A percentile compares a stretch with the other conserved stretches of the same genome.
Conservation (phyloP, 768 basidiomycete species). For the Podaxis rugospora region DNA sequence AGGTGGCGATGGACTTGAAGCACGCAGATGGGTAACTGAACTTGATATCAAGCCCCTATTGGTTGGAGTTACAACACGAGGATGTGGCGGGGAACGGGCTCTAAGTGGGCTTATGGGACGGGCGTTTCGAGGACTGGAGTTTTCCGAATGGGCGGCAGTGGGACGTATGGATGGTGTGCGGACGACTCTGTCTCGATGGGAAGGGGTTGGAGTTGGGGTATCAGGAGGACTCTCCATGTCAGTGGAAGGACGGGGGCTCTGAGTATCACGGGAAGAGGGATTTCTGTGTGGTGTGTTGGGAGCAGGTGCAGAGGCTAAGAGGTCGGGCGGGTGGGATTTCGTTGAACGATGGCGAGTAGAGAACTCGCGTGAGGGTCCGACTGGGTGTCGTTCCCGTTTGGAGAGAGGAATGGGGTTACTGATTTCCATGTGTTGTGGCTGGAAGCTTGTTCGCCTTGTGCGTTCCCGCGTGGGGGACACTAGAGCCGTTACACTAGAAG, state of each 20-base stretch:
- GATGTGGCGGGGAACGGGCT: conserved; percentile 35
- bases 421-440: conserved; percentile 18
- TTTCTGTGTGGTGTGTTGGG: conserved; percentile 14
- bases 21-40: conserved; percentile 49
- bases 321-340: conserved; percentile 27
- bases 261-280: neutral
- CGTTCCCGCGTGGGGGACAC: conserved; percentile 45
- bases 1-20: conserved; percentile 27
- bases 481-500: conserved; percentile 38
- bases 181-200: neutral
- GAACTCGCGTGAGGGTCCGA: conserved; percentile 10
- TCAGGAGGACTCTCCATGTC: conserved; percentile 7
- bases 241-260: neutral
- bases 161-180: neutral
- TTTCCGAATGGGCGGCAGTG: neutral
- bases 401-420: conserved; percentile 12
- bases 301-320: conserved; percentile 16
- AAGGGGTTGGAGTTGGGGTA: conserved; percentile 9
- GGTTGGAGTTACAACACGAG: conserved; percentile 35
- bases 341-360: conserved; percentile 23
- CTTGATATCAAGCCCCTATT: conserved; percentile 41
- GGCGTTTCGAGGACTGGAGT: conserved; percentile 8
- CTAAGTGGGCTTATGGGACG: conserved; percentile 22
- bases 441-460: conserved; percentile 35
- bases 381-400: conserved; percentile 14